These are phyloP conservation scores for Erysimum cheiri DNA, from an alignment of 441 rosid genomes.

Conservation along the genomic window DNA sequence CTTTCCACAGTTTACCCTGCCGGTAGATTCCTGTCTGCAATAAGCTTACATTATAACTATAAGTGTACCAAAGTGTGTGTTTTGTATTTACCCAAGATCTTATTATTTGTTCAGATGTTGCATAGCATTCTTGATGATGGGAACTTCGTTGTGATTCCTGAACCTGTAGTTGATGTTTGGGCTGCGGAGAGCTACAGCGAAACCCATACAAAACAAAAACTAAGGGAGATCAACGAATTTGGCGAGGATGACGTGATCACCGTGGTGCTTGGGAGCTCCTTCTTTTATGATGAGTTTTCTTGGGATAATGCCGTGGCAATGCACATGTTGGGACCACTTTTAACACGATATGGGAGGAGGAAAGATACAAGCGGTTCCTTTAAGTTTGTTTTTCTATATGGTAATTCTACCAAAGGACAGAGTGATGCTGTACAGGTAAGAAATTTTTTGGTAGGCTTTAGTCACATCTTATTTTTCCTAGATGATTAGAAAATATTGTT, in stretches of 20 bases:
- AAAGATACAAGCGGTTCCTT: constrained; percentile 61
- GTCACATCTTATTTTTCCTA: constrained; percentile 2
- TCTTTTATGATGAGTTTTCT: constrained; percentile 78
- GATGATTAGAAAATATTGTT: constrained; percentile 15
- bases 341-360: constrained; percentile 76
- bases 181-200: constrained; percentile 79
- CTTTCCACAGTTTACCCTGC: constrained; percentile 82
- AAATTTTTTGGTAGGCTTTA: constrained; percentile 28
- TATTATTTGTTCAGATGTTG: constrained; percentile 75
- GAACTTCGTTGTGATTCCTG: constrained; percentile 96
- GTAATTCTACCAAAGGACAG: constrained; percentile 79
- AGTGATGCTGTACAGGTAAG: constrained; percentile 81
- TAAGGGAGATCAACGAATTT: constrained; percentile 70
- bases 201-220: constrained; percentile 62
- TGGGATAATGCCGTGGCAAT: constrained; percentile 91
- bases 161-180: constrained; percentile 92
- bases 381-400: constrained; percentile 84
- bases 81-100: constrained; percentile 49
- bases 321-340: constrained; percentile 80
- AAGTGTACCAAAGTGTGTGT: constrained; percentile 31
- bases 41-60: constrained; percentile 30
- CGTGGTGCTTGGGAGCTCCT: constrained; percentile 85
- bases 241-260: constrained; percentile 73
- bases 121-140: constrained; percentile 94
- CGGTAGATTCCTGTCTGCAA: constrained; percentile 57